These are phyloP conservation scores for Russula foetens DNA, from an alignment of 768 basidiomycete species.

Conservation along the genomic window DNA sequence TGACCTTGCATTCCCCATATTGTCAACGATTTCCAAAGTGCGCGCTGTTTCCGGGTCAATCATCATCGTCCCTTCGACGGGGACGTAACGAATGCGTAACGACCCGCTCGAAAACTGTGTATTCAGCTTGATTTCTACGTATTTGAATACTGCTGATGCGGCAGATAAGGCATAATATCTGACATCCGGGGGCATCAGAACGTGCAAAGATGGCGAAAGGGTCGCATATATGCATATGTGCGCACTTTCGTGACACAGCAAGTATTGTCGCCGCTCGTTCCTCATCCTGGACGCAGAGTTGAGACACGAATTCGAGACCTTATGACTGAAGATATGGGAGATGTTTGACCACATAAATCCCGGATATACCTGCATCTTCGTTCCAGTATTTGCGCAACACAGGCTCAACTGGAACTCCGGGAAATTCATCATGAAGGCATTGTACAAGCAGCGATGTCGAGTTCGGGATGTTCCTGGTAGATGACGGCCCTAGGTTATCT, in stretches of 20 bases:
- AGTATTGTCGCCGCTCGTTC: conserved; percentile 75
- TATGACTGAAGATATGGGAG: conserved; percentile 23
- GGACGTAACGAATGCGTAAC: conserved; percentile 64
- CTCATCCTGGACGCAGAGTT: conserved; percentile 73
- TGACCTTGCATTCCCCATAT: conserved; percentile 58
- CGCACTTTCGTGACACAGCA: conserved; percentile 70
- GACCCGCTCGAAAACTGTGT: conserved; percentile 62
- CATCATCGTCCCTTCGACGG: conserved; percentile 90
- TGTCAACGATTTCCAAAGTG: conserved; percentile 85
- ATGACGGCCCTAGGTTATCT: conserved; percentile 40
- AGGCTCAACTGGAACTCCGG: conserved; percentile 55
- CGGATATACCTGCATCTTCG: conserved; percentile 54
- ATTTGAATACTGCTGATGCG: conserved; percentile 79
- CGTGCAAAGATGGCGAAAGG: not conserved
- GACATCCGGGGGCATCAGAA: conserved; percentile 17
- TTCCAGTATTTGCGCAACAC: conserved; percentile 82
- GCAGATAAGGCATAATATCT: conserved; percentile 91
- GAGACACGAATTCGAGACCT: conserved; percentile 71
- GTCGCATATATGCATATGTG: conserved; percentile 34
- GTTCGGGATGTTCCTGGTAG: conserved; percentile 36
- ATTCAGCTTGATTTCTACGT: conserved; percentile 62
- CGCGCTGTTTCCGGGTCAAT: conserved; percentile 84
- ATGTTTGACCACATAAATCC: not conserved
- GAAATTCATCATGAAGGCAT: conserved; percentile 68
- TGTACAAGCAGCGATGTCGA: conserved; percentile 60